Base-by-base conservation (phyloP, 2,329 filamentous ascomycete genomes). In the Plectosphaerella cucumerina region DNA sequence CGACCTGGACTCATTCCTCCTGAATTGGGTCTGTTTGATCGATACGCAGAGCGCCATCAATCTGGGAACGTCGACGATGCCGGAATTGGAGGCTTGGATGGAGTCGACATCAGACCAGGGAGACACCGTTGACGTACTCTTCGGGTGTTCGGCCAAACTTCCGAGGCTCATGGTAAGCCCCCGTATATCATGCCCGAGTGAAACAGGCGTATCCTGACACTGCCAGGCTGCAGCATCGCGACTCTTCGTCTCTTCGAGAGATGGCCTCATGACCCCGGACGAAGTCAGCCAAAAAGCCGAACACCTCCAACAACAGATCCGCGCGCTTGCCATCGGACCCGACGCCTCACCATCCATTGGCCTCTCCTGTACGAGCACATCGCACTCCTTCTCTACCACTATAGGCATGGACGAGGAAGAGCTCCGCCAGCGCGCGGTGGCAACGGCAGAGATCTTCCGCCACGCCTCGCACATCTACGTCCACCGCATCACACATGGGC, bases 391-490 rank as follows among this genome's bases (percentile, higher is more conserved):
- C 39, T 47, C 45, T 8, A 34, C 37, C 6, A 49, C 18, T 17
- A 23, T 51, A 15, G 50, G 50, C 14, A 49, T 51, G 46, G 50
- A 35, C 20, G 21, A 51, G 34, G 50, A 51, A n/a, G 50, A 51
- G 18, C 45, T 51, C 8, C 34, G 50, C 10, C 10, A 37, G 23
- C 46, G 50, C 6, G 48, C 48, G 21, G 39, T 51, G 15, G 50
- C 50, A 6, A 51, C 46, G 3, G 50, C 50, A 21, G 50, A 51
- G 31, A 51, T 51, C n/a, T 51, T 51, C 39, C 46, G 50, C 20
- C 50, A 51, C 45, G 37, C 50, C 8, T 51, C 50, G 20, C 50
- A 51, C 33, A 31, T 51, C 26, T 51, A 51, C 21, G 50, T 51
- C 15, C 31, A 51, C 41, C 50, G 50, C 17, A 51, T 51, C 22